Evolutionary conservation across 495 filamentous ascomycete species (phyloP).

Genomic region (Astrothelium macrocarpum): DNA sequence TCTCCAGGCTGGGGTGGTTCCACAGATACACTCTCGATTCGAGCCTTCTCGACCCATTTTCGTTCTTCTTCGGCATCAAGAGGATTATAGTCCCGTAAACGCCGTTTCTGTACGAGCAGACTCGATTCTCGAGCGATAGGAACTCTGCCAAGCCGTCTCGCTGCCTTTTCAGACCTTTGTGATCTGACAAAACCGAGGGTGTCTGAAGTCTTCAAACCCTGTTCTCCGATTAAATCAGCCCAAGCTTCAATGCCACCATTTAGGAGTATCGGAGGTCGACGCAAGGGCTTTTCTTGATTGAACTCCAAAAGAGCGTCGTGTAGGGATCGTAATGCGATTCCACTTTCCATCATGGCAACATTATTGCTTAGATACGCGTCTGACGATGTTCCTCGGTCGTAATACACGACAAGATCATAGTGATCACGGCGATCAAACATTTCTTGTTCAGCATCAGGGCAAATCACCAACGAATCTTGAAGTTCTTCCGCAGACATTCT

Average conservation of each 20-base stretch:
- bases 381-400: slow-evolving; percentile 61
- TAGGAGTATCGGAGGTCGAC: slow-evolving; percentile 63
- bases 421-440: slow-evolving; percentile 67
- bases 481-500: slow-evolving; percentile 82
- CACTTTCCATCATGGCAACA: slow-evolving; percentile 33
- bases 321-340: slow-evolving; percentile 56
- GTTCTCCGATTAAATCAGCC: slow-evolving; percentile 65
- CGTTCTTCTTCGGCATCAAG: slow-evolving; percentile 52
- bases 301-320: slow-evolving; percentile 74
- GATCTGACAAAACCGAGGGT: slow-evolving; percentile 44
- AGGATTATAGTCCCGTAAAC: slow-evolving; percentile 48
- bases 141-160: slow-evolving; percentile 42
- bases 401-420: slow-evolving; percentile 82
- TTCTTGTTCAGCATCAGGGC: slow-evolving; percentile 60
- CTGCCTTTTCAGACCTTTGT: slow-evolving; percentile 37
- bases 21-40: slow-evolving; percentile 43
- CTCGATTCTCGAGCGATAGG: slow-evolving; percentile 44
- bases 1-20: slow-evolving; percentile 34
- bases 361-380: slow-evolving; percentile 27
- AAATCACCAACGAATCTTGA: slow-evolving; percentile 69
- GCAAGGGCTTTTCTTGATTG: slow-evolving; percentile 64
- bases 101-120: slow-evolving; percentile 44
- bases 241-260: slow-evolving; percentile 77
- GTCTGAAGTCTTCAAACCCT: slow-evolving; percentile 50
- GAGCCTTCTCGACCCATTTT: slow-evolving; percentile 51